Percentiles rank a stretch among this genome's conserved stretches.
Evolutionary conservation across 2,329 filamentous ascomycete genomes (phyloP).

Genomic region (Hypoxylon sp.): DNA sequence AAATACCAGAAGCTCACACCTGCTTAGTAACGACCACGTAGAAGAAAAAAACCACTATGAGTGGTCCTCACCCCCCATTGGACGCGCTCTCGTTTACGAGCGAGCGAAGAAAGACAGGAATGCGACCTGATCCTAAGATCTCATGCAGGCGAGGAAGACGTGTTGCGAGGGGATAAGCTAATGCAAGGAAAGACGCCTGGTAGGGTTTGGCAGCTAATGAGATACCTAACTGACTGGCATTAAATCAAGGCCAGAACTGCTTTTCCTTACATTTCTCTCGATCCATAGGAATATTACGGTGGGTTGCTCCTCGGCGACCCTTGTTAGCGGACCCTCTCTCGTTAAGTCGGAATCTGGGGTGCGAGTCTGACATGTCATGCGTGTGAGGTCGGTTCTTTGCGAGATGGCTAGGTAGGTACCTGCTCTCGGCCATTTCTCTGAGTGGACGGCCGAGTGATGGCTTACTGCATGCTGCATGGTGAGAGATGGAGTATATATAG

Average conservation of each 20-base stretch:
- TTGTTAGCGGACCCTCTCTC: conserved; percentile 18
- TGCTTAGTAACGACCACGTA: conserved; percentile 10
- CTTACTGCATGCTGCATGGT: not conserved
- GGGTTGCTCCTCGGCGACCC: conserved; percentile 13
- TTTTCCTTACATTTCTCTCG: too few species aligned
- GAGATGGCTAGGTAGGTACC: too few species aligned
- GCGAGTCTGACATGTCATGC: conserved; percentile 16
- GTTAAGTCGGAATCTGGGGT: conserved; percentile 20
- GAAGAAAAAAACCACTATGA: too few species aligned
- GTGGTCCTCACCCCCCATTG: conserved; percentile 24
- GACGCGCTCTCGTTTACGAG: not conserved
- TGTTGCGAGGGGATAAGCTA: conserved; percentile 16
- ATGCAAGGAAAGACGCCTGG: not conserved
- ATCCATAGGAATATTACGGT: too few species aligned
- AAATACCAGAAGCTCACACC: conserved; percentile 19
- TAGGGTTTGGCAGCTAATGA: too few species aligned
- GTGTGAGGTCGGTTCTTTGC: conserved; percentile 12
- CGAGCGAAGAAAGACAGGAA: not conserved
- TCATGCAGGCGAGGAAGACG: conserved; percentile 12
- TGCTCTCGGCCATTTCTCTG: conserved; percentile 2
- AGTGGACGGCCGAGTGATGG: not conserved
- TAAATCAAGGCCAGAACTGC: not conserved
- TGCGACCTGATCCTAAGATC: conserved; percentile 9
- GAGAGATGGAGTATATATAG: conserved; percentile 22
- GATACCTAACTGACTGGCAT: too few species aligned